phyloP scores from a whole-genome alignment of 2,329 filamentous ascomycete genomes.

The Alternaria ventricosa region DNA sequence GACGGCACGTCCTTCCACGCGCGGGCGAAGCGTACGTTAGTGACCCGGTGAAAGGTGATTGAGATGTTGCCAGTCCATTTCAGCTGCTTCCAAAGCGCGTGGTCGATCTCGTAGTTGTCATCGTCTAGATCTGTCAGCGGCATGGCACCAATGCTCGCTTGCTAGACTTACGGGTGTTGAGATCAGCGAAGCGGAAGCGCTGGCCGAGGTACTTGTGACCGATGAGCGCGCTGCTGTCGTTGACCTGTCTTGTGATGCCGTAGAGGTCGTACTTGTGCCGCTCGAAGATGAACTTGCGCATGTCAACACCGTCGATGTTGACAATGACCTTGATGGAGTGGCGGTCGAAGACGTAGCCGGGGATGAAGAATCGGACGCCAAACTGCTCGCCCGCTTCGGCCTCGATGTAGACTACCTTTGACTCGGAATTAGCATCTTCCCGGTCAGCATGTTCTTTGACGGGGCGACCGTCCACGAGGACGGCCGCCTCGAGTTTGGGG shows the following conservation, averaged over 20 bases:
- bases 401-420: slow-evolving; percentile 10
- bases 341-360: background rate
- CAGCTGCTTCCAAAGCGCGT: background rate
- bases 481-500: slow-evolving; percentile 13
- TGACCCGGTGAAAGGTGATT: background rate
- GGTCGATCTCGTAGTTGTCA: background rate
- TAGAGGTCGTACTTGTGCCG: background rate
- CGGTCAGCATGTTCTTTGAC: slow-evolving; percentile 14
- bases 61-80: slow-evolving; percentile 1
- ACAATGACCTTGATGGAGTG: slow-evolving; percentile 5
- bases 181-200: slow-evolving; percentile 2
- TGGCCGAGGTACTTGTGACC: background rate
- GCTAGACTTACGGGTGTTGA: slow-evolving; percentile 5
- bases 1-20: background rate
- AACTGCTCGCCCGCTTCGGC: slow-evolving; percentile 7
- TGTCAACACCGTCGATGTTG: slow-evolving; percentile 8
- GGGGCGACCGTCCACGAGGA: slow-evolving; percentile 10
- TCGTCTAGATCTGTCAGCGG: background rate
- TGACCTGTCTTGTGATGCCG: background rate
- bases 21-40: background rate
- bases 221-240: background rate
- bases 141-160: background rate
- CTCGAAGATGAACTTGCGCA: slow-evolving; percentile 3
- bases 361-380: slow-evolving; percentile 6
- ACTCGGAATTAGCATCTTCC: background rate